Conservation (phyloP, 495 filamentous ascomycete genomes). For the Amphirosellinia nigrospora region DNA sequence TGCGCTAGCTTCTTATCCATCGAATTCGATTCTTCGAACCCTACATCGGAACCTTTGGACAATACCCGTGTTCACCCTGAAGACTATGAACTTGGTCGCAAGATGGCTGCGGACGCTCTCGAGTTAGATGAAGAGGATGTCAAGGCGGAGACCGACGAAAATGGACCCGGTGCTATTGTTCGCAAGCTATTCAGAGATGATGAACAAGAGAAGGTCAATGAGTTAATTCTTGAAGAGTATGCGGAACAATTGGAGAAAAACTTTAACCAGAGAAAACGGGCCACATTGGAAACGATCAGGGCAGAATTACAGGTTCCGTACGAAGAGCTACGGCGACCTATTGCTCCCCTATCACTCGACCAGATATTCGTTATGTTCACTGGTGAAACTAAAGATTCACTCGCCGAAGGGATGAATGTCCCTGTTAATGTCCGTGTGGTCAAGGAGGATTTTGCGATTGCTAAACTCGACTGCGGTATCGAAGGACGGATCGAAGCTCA, state of each 20-base stretch:
- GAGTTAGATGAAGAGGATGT: constrained; percentile 98
- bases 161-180: constrained; percentile 86
- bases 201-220: constrained; percentile 91
- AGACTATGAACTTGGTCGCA: constrained; percentile 95
- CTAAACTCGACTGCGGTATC: constrained; percentile 90
- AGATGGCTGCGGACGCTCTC: constrained; percentile 97
- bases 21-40: constrained; percentile 78
- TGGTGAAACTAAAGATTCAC: constrained; percentile 84
- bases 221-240: constrained; percentile 94
- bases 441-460: constrained; percentile 89
- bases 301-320: constrained; percentile 91
- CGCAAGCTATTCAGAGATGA: constrained; percentile 91
- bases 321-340: constrained; percentile 88
- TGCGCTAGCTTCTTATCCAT: constrained; percentile 94
- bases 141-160: constrained; percentile 88
- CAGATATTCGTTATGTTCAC: constrained; percentile 98
- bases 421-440: constrained; percentile 86
- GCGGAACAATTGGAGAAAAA: constrained; percentile 93
- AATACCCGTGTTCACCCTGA: constrained; percentile 97
- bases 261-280: constrained; percentile 91
- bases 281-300: constrained; percentile 94
- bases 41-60: constrained; percentile 87
- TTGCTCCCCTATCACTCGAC: constrained; percentile 70
- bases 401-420: constrained; percentile 88
- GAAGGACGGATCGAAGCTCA: constrained; percentile 81